Base-by-base conservation (phyloP, 106 monocot genomes). In the Triglochin maritima region DNA sequence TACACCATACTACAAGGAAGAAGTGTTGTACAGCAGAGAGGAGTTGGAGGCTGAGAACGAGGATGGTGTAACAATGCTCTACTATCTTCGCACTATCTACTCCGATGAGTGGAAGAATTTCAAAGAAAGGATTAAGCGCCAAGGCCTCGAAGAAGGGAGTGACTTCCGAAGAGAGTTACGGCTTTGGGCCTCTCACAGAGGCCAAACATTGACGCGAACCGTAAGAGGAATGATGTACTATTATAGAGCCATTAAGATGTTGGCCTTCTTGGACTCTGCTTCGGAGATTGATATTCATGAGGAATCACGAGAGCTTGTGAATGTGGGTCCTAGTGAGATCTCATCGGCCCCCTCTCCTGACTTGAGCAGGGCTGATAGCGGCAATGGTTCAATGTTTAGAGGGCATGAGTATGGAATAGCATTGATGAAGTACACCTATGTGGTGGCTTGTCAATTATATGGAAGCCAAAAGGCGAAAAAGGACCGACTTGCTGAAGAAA, bases 181-280 rank as follows among this genome's bases (percentile, higher is more conserved):
- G 43, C 61, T 75, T 16, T 75, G 75, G 75, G 75, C 75, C 4
- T 75, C 75, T 7, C 52, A 68, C 17, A 51, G 75, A 17, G 75
- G 75, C 5, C 75, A 75, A 62, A 75, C 68, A 0, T 51, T 75
- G 52, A 11, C 68, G 9, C 67, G 75, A 46, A 75, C 75, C 3
- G 75, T 75, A 4, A 75, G 75, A 50, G 75, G 75, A 53, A 75
- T 75, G 75, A 75, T 75, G 68, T 75, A 75, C 43, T 75, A 75
- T 59, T 68, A 75, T 52, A 68, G 67, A 61, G 68, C 75, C 13
- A 67, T 75, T 3, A 61, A 75, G 44, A 75, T 75, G 75, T 47
- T 75, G 29, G 50, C 75, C 7, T 75, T 75, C 44, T 13, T 75
- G 45, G 75, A 75, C 62, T 61, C 68, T 62, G 75, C 75, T 3